phyloP scores from a whole-genome alignment of 192 early-diverging fungal species.

The Coemansia sp. region DNA sequence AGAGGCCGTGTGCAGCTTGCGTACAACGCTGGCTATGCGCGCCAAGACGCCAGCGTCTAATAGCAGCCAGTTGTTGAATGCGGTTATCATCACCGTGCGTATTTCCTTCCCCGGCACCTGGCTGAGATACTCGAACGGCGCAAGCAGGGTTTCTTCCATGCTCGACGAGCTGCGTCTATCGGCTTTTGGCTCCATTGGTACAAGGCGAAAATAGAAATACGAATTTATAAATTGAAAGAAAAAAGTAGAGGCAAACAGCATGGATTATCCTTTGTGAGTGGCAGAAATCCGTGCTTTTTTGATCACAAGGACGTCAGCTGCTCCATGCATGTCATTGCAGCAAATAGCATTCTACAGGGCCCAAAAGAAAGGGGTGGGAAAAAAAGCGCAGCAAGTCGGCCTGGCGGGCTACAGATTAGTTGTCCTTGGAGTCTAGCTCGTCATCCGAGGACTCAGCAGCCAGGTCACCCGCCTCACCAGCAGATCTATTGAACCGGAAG shows the following conservation, averaged over 20 bases:
- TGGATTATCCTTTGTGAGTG: neutral
- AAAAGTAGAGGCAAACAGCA: neutral
- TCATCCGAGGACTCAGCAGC: conserved; percentile 32
- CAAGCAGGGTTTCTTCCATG: conserved; percentile 69
- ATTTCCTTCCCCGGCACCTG: conserved; percentile 91
- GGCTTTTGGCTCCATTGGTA: conserved; percentile 7
- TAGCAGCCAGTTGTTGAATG: conserved; percentile 87
- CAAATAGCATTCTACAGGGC: neutral
- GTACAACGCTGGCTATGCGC: conserved; percentile 76
- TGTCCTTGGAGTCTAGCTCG: conserved; percentile 33
- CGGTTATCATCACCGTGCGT: conserved; percentile 84
- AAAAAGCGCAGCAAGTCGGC: neutral
- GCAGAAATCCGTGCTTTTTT: no score
- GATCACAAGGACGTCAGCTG: neutral
- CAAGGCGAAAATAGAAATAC: neutral
- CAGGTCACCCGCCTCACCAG: neutral
- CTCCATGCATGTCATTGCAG: neutral
- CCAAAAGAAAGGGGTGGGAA: neutral
- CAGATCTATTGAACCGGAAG: neutral
- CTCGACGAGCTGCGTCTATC: conserved; percentile 13
- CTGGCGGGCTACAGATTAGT: neutral
- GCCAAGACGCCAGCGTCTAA: conserved; percentile 66
- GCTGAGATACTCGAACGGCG: conserved; percentile 87
- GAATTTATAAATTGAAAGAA: neutral
- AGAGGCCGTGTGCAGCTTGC: conserved; percentile 94